Conservation (phyloP, 768 basidiomycete species). For the Lactarius pseudohatsudake region DNA sequence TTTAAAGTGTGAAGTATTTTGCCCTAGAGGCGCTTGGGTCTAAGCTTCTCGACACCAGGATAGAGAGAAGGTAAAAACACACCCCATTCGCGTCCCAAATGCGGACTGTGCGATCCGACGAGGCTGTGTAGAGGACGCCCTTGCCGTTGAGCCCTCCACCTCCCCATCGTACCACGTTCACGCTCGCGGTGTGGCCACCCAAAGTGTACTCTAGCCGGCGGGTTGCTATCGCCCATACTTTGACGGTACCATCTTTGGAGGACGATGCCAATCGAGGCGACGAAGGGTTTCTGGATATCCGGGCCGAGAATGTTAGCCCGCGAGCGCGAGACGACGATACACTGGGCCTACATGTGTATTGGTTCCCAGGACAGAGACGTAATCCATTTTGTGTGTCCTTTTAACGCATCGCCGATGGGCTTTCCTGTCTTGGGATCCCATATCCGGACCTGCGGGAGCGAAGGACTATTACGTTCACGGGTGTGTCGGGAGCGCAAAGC, state of each 20-base stretch:
- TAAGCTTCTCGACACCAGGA: conserved; percentile 2
- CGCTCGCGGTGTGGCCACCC: conserved; percentile 90
- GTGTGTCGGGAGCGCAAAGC: neutral
- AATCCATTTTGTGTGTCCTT: conserved; percentile 96
- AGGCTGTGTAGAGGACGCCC: conserved; percentile 91
- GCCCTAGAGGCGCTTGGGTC: conserved; percentile 50
- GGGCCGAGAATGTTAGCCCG: conserved; percentile 5
- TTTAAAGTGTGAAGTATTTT: conserved; percentile 80
- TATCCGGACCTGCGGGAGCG: conserved; percentile 56
- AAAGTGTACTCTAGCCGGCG: conserved; percentile 78
- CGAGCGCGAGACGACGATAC: neutral
- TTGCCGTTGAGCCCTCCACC: conserved; percentile 66
- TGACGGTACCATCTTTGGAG: conserved; percentile 94
- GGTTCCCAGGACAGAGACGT: conserved; percentile 96
- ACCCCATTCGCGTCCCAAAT: conserved; percentile 90
- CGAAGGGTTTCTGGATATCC: conserved; percentile 58
- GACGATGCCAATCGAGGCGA: conserved; percentile 89
- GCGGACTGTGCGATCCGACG: conserved; percentile 90
- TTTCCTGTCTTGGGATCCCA: conserved; percentile 96
- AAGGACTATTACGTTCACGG: conserved; percentile 8
- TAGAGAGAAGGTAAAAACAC: conserved; percentile 3
- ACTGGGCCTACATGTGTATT: conserved; percentile 71
- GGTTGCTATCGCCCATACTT: conserved; percentile 84
- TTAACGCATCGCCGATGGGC: conserved; percentile 81
- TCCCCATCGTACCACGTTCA: conserved; percentile 96